These are phyloP conservation scores for Aspergillus candidus DNA, from an alignment of 2,329 filamentous ascomycete genomes.

Conservation along the genomic window DNA sequence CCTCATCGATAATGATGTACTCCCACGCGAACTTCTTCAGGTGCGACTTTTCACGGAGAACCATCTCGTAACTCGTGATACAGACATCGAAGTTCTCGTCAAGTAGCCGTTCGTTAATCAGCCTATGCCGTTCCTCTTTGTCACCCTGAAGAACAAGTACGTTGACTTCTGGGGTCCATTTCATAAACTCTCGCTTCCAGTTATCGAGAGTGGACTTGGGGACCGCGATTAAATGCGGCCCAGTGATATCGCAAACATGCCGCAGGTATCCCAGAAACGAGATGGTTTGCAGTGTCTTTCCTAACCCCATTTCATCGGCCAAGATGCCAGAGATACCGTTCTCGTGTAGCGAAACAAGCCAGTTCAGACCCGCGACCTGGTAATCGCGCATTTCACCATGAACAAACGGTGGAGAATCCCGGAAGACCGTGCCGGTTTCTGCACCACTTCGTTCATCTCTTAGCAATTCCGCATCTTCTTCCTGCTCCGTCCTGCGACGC, in stretches of 20 bases:
- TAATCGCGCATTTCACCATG: constrained; percentile 91
- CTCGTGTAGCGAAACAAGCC: constrained; percentile 94
- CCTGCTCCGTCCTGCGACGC: constrained; percentile 85
- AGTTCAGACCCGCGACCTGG: constrained; percentile 91
- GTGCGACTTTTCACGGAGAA: constrained; percentile 87
- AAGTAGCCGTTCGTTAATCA: constrained; percentile 87
- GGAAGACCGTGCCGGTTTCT: constrained; percentile 81
- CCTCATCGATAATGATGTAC: constrained; percentile 98
- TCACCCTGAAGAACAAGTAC: constrained; percentile 89
- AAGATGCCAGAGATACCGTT: constrained; percentile 98
- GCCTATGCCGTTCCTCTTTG: constrained; percentile 81
- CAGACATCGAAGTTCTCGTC: constrained; percentile 97
- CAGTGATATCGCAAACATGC: constrained; percentile 81
- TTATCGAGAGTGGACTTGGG: constrained; percentile 98
- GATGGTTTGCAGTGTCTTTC: constrained; percentile 96
- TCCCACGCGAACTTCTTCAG: constrained; percentile 99
- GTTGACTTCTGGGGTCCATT: constrained; percentile 93
- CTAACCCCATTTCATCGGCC: constrained; percentile 97
- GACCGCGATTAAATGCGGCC: constrained; percentile 84
- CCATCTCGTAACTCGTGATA: constrained; percentile 99
- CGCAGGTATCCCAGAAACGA: constrained; percentile 92
- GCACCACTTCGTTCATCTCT: constrained; percentile 84
- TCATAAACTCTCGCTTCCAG: constrained; percentile 91
- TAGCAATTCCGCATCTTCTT: constrained; percentile 86
- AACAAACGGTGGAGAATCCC: constrained; percentile 88